Conservation (phyloP, 805 yeast genomes). For the Candida tibetensis region DNA sequence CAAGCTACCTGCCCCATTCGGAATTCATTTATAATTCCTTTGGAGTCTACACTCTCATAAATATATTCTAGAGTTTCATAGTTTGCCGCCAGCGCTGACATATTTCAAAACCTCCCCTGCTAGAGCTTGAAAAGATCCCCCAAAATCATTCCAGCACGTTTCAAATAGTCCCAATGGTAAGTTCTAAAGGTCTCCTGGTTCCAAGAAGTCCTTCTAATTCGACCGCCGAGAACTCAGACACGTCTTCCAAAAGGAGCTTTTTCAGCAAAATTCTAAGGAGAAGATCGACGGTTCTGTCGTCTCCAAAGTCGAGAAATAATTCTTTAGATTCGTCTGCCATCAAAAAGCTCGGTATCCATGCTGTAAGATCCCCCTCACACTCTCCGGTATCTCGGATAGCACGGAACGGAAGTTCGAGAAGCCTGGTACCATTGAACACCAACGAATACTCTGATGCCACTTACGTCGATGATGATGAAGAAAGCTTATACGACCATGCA, state of each 20-base stretch:
- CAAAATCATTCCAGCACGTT: no score
- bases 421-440: not conserved
- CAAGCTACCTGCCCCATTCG: no score
- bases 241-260: constrained; percentile 12
- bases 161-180: no score
- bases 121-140: no score
- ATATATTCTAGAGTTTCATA: no score
- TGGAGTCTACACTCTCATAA: no score
- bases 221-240: not conserved
- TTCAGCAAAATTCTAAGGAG: constrained; percentile 14
- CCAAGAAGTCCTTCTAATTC: not conserved
- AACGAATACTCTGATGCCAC: constrained; percentile 3
- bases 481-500: constrained; percentile 23
- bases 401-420: not conserved
- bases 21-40: no score
- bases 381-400: constrained; percentile 2
- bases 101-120: no score
- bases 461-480: constrained; percentile 22
- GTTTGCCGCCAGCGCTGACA: no score
- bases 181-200: not conserved
- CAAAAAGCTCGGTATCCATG: not conserved
- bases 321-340: not conserved
- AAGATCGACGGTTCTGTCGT: constrained; percentile 6
- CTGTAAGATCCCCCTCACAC: not conserved
- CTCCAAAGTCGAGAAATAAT: not conserved